phyloP scores from a whole-genome alignment of 2,329 filamentous ascomycete genomes.

The Ilyonectria sp. region DNA sequence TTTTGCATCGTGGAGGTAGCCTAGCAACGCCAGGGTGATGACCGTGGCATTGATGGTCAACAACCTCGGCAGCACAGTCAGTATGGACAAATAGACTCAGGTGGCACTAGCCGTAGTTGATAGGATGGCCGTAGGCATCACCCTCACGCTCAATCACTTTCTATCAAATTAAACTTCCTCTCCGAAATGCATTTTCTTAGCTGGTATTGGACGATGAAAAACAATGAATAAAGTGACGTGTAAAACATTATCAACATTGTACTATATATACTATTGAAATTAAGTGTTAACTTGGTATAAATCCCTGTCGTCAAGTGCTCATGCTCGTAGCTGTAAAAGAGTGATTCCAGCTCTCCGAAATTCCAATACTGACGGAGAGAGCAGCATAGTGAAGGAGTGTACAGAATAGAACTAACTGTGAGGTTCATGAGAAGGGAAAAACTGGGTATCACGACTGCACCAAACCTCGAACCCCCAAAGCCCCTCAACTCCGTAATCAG shows the following conservation, averaged over 20 bases:
- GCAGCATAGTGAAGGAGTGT: conserved; percentile 1
- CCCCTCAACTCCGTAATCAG: conserved; percentile 25
- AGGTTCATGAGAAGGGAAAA: conserved; percentile 21
- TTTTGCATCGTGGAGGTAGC: too few species aligned
- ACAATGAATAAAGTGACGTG: too few species aligned
- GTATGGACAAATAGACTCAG: too few species aligned
- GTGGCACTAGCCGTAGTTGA: too few species aligned
- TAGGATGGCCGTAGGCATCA: too few species aligned
- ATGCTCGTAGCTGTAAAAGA: neutral
- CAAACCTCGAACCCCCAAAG: conserved; percentile 24
- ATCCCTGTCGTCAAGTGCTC: neutral
- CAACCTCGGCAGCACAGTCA: too few species aligned
- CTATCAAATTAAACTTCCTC: too few species aligned
- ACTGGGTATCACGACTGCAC: conserved; percentile 44
- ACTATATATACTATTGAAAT: neutral
- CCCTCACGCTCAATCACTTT: neutral
- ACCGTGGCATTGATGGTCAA: too few species aligned
- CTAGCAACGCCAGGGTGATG: too few species aligned
- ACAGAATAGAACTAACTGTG: neutral
- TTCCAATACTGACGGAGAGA: neutral
- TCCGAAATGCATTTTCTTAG: too few species aligned
- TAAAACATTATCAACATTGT: neutral
- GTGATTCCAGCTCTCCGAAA: neutral
- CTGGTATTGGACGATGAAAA: too few species aligned
- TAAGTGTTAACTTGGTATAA: neutral